Evolutionary conservation across 2,329 filamentous ascomycete species (phyloP).

Genomic region (Claviceps sp.): DNA sequence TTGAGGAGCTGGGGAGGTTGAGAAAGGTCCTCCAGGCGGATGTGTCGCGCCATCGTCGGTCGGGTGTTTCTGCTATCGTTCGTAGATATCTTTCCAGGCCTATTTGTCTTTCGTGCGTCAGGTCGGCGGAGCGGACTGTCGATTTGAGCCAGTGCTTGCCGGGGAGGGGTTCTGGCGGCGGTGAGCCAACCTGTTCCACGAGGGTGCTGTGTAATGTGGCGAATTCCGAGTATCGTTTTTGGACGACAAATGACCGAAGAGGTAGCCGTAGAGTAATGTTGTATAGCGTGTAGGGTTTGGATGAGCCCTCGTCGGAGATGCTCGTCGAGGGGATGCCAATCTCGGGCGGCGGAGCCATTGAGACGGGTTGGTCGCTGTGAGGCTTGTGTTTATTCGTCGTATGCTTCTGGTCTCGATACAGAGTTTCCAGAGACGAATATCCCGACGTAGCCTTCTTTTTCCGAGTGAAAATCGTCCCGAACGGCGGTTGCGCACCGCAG

Average conservation of each 20-base stretch:
- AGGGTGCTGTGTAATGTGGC: constrained; percentile 50
- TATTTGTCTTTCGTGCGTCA: constrained; percentile 56
- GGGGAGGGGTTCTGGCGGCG: constrained; percentile 56
- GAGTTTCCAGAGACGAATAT: background rate
- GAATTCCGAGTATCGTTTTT: constrained; percentile 78
- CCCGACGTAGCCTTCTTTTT: too few species aligned
- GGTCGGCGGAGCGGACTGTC: constrained; percentile 53
- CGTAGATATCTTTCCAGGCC: constrained; percentile 60
- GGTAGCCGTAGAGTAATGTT: constrained; percentile 67
- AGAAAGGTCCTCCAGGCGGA: constrained; percentile 61
- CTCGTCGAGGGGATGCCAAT: constrained; percentile 56
- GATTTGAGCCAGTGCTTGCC: constrained; percentile 66
- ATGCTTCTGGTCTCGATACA: background rate
- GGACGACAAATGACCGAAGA: constrained; percentile 59
- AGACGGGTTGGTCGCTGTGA: constrained; percentile 3
- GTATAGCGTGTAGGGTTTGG: constrained; percentile 63
- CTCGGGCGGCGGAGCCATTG: constrained; percentile 52
- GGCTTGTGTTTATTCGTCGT: background rate
- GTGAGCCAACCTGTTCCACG: constrained; percentile 40
- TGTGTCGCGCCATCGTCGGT: constrained; percentile 63
- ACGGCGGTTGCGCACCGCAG: background rate
- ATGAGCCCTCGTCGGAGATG: constrained; percentile 32
- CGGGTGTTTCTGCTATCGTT: constrained; percentile 58
- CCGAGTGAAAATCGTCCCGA: background rate
- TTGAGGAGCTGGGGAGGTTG: constrained; percentile 44